Evolutionary conservation across 768 basidiomycete genomes (phyloP), one percentile per base, ranked within the genome.

Genomic region (Clavulina sp.): DNA sequence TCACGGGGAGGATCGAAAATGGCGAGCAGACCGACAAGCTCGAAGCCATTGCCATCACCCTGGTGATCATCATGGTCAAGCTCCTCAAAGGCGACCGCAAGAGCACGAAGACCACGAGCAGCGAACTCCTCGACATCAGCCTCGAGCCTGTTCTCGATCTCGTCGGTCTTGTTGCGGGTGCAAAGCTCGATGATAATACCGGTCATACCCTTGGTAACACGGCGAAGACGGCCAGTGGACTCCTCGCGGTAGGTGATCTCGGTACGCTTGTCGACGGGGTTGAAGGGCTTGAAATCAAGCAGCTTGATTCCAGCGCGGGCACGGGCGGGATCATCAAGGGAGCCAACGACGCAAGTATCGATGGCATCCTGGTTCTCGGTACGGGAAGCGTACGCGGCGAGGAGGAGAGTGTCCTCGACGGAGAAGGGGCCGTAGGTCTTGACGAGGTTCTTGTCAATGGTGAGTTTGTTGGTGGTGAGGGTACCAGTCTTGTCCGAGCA

Each of bases 171-270:
- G 82, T 95, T 92, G 64, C 93, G 85, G 23, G 85, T 74, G 78
- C 92, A 96, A 47, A 95, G 83, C 52, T 93, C 88, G 63, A 95
- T 91, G 72, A 96, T 89, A 67, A 88, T 84, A 71, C 91, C 93
- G 41, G 93, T 97, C 93, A 97, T 97, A 65, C 93, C 93, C 81
- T 97, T 97, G 64, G 93, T 95, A 62, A 93, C 93, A 61, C 93
- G 87, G 78, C 93, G 95, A 59, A 97, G 77, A 67, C 84, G 87
- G 68, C 93, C 93, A n/a, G 84, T 74, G 5, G 87, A 74, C 66
- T 91, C 82, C 65, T 95, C 92, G 46, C 78, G 81, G 73, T 96
- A 97, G 48, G 93, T 97, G 65, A 93, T 92, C 71, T 96, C 93
- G 54, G 93, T 97, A 63, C 92, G 87, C 75, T 96, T 96, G 76